Base-by-base conservation (phyloP, 805 yeast species). In the Saccharomycopsis olivae region DNA sequence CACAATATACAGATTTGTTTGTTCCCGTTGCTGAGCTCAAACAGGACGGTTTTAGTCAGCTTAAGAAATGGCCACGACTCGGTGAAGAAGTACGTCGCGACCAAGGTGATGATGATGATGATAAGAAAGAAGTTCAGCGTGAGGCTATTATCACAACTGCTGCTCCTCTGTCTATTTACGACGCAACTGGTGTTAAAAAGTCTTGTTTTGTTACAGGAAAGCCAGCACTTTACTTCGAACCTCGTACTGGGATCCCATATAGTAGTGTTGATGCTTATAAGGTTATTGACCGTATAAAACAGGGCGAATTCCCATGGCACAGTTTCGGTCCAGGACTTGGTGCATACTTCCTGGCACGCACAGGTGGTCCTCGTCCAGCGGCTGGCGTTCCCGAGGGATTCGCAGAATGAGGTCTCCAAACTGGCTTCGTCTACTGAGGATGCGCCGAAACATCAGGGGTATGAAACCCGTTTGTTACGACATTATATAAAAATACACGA, bases 331-430 rank as follows among this genome's bases (percentile, higher is more conserved):
- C 28, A 14, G 39, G 43, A 18, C 35, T 15, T 6, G 51, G 67
- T 3, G 64, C 54, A 53, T 78, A 57, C 65, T 65, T 55, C 37
- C 69, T 48, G 56, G 65, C 50, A 46, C 58, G 47, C 36, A 25
- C 35, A 29, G 59, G 46, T 44, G 58, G 60, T 9, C 57, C 52
- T 17, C 62, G 68, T 38, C 86, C 77, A 48, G 95, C 95, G 0
- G 71, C 71, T 46, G 95, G 94, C 5, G 95, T 86, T 10, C 96
- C 96, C 2, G 81, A 78, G 39, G 94, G 94, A 5, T 87, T 87
- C 57, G n/a, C n/a, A n/a, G n/a, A n/a, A n/a, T n/a, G n/a, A n/a
- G n/a, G n/a, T n/a, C n/a, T n/a, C n/a, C 73, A n/a, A n/a, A n/a
- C n/a, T n/a, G n/a, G n/a, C n/a, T n/a, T n/a, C n/a, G n/a, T n/a